These are phyloP conservation scores for Talaromyces verruculosus DNA, from an alignment of 2,329 filamentous ascomycete genomes.

Conservation along the genomic window DNA sequence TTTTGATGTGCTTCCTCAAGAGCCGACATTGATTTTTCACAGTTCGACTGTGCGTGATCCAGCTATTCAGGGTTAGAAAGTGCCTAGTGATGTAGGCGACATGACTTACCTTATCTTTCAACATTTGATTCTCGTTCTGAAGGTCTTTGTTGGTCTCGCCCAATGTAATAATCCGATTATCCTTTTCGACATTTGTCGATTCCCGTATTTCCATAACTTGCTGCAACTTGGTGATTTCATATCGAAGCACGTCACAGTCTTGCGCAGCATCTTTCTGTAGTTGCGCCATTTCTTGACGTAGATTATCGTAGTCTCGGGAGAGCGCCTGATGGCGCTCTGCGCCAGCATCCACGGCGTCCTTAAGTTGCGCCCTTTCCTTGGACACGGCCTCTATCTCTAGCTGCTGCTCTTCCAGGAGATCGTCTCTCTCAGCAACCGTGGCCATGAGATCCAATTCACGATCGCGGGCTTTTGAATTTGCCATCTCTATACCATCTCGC, in stretches of 20 bases:
- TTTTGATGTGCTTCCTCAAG: constrained; percentile 28
- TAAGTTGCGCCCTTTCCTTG: constrained; percentile 23
- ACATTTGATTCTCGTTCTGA: constrained; percentile 18
- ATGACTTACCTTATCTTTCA: constrained; percentile 26
- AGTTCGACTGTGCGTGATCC: constrained; percentile 19
- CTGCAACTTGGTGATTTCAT: constrained; percentile 29
- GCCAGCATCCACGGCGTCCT: constrained; percentile 23
- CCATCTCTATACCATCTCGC: constrained; percentile 30
- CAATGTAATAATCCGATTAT: constrained; percentile 16
- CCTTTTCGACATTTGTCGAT: constrained; percentile 17
- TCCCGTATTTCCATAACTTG: constrained; percentile 18
- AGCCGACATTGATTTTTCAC: constrained; percentile 25
- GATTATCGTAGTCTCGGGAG: constrained; percentile 26
- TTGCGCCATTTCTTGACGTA: constrained; percentile 10
- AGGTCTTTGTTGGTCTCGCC: constrained; percentile 14
- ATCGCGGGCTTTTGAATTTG: constrained; percentile 34
- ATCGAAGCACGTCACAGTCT: constrained; percentile 26
- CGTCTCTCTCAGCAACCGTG: constrained; percentile 46
- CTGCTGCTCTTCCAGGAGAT: constrained; percentile 45
- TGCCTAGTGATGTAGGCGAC: neutral
- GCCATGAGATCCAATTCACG: constrained; percentile 47
- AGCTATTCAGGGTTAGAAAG: neutral
- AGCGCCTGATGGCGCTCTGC: constrained; percentile 26
- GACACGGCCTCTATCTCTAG: constrained; percentile 33
- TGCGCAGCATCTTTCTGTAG: constrained; percentile 25